Conservation (phyloP, 2,329 filamentous ascomycete species). For the Fusarium bulbicola region DNA sequence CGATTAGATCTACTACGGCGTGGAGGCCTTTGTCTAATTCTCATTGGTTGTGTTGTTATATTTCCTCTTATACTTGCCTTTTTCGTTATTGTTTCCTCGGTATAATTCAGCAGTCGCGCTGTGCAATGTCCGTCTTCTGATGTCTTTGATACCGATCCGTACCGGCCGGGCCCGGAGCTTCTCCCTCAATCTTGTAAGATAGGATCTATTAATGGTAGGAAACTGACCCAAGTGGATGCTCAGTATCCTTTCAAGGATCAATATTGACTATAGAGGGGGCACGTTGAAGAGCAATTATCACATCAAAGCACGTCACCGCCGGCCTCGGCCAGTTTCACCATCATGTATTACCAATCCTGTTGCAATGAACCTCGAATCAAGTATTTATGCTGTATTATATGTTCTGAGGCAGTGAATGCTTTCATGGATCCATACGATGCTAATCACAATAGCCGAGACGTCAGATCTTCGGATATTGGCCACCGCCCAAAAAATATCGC, state of each 20-base stretch:
- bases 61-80: background rate
- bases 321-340: constrained; percentile 1
- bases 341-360: background rate
- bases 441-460: background rate
- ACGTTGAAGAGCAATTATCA: constrained; percentile 14
- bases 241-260: background rate
- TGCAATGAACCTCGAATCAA: background rate
- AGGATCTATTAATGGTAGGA: background rate
- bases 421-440: background rate
- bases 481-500: constrained; percentile 4
- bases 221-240: background rate
- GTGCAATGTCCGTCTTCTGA: constrained; percentile 12
- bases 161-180: constrained; percentile 2
- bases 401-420: background rate
- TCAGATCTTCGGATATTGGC: constrained; percentile 5
- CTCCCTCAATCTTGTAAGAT: background rate
- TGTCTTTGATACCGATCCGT: background rate
- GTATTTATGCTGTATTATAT: background rate
- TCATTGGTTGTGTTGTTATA: background rate
- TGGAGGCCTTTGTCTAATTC: background rate
- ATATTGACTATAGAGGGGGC: background rate
- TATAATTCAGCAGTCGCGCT: background rate
- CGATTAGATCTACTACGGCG: constrained; percentile 9
- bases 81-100: background rate
- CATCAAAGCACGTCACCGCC: constrained; percentile 29